Percentiles rank a stretch among this genome's conserved stretches.
Evolutionary conservation across 768 basidiomycete species (phyloP).

Genomic region (Lentinula aciculospora): DNA sequence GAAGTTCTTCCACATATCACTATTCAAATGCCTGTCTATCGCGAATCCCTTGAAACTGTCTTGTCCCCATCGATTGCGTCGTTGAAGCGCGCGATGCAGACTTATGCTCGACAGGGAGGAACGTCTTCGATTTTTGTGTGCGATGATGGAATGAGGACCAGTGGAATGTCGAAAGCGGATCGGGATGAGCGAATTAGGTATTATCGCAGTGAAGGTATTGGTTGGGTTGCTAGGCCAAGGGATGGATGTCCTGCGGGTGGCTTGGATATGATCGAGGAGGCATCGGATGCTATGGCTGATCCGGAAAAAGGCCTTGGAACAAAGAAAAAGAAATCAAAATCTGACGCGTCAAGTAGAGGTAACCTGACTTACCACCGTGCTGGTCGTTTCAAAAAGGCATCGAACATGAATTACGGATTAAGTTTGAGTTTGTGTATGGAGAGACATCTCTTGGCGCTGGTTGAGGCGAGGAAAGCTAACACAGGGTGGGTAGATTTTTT

Average conservation of each 20-base stretch:
- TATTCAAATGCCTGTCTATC: conserved; percentile 84
- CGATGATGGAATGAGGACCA: conserved; percentile 62
- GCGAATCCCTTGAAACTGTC: conserved; percentile 65
- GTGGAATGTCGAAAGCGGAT: conserved; percentile 45
- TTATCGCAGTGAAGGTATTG: conserved; percentile 69
- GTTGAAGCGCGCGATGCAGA: conserved; percentile 80
- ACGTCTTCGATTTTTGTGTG: conserved; percentile 71
- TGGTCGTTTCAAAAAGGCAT: conserved; percentile 91
- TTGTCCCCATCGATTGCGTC: conserved; percentile 70
- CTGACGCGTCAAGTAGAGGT: conserved; percentile 11
- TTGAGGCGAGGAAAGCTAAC: conserved; percentile 15
- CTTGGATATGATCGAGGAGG: neutral
- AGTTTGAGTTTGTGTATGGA: conserved; percentile 40
- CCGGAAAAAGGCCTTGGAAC: neutral
- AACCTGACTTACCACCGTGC: conserved; percentile 44
- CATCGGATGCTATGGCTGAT: conserved; percentile 7
- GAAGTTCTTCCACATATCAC: conserved; percentile 62
- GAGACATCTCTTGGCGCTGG: conserved; percentile 40
- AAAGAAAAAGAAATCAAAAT: neutral
- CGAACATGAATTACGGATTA: conserved; percentile 84
- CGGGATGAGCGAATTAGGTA: conserved; percentile 60
- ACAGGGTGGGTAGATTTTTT: neutral
- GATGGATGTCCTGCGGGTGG: conserved; percentile 51
- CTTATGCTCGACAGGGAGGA: conserved; percentile 81
- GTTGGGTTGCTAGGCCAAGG: conserved; percentile 74